These are phyloP conservation scores for Phylloporus sp. DNA, from an alignment of 768 basidiomycete genomes.

Conservation along the genomic window DNA sequence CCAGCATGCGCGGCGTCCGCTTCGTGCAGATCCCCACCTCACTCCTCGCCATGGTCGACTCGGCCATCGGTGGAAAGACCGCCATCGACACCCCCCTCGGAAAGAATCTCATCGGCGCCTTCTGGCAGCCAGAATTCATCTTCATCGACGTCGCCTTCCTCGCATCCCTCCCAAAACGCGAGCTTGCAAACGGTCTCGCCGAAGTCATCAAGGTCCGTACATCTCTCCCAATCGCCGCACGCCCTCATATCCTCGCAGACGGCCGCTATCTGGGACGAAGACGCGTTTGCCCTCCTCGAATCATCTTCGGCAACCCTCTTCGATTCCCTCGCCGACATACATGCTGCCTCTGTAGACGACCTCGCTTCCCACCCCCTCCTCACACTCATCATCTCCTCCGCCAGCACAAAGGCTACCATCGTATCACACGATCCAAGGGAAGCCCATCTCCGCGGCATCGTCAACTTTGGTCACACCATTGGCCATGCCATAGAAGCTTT, in stretches of 20 bases:
- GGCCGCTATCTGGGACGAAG: constrained; percentile 96
- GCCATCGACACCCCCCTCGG: constrained; percentile 99
- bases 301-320: constrained; percentile 80
- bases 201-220: constrained; percentile 87
- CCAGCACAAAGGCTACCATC: constrained; percentile 94
- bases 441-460: constrained; percentile 93
- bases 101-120: constrained; percentile 97
- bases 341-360: constrained; percentile 54
- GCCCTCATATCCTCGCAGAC: constrained; percentile 50
- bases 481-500: constrained; percentile 98
- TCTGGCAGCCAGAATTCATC: constrained; percentile 96
- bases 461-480: constrained; percentile 98
- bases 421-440: constrained; percentile 97
- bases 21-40: constrained; percentile 97
- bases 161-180: constrained; percentile 84
- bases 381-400: constrained; percentile 87
- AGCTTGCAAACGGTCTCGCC: constrained; percentile 99
- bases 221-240: neutral
- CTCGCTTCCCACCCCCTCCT: constrained; percentile 82
- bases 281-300: constrained; percentile 85
- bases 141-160: constrained; percentile 98
- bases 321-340: constrained; percentile 65
- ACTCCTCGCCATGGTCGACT: constrained; percentile 97
- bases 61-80: constrained; percentile 95
- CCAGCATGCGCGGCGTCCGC: constrained; percentile 93